These are phyloP conservation scores for Lodderomyces theae DNA, from an alignment of 1,139 yeast genomes.

Conservation along the genomic window DNA sequence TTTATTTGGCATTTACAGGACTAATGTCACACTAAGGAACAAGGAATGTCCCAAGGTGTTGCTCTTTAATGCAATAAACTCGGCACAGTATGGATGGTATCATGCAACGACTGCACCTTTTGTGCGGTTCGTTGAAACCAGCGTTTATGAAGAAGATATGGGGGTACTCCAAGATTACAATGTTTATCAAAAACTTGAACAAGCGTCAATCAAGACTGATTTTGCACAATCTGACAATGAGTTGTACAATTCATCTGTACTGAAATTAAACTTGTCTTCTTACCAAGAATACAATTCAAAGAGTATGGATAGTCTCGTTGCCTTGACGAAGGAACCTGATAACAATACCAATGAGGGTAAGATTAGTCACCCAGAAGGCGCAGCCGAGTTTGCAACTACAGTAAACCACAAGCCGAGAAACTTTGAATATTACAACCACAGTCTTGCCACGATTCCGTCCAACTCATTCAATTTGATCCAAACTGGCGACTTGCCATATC, in stretches of 20 bases:
- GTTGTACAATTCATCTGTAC: conserved; percentile 25
- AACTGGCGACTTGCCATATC: conserved; percentile 34
- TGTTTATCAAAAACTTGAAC: conserved; percentile 17
- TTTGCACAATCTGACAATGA: conserved; percentile 27
- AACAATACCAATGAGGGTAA: conserved; percentile 13
- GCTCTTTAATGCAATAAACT: conserved; percentile 32
- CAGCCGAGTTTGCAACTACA: conserved; percentile 20
- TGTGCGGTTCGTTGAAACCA: conserved; percentile 34
- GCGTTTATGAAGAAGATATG: conserved; percentile 28
- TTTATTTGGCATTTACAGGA: conserved; percentile 24
- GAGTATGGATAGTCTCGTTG: conserved; percentile 28
- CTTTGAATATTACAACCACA: conserved; percentile 32
- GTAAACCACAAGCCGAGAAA: conserved; percentile 34
- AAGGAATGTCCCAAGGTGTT: conserved; percentile 30
- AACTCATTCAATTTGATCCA: conserved; percentile 38
- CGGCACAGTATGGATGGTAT: conserved; percentile 41
- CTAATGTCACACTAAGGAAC: conserved; percentile 14
- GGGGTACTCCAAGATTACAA: conserved; percentile 18
- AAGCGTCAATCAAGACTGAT: conserved; percentile 16
- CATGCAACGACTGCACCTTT: conserved; percentile 38
- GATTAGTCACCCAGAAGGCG: conserved; percentile 14
- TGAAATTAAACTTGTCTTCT: conserved; percentile 26
- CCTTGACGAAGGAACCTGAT: conserved; percentile 23
- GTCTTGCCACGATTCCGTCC: conserved; percentile 28
- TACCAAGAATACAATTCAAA: conserved; percentile 24